Base-by-base conservation (phyloP, 345 rosid genomes). In the Salix arbutifolia region DNA sequence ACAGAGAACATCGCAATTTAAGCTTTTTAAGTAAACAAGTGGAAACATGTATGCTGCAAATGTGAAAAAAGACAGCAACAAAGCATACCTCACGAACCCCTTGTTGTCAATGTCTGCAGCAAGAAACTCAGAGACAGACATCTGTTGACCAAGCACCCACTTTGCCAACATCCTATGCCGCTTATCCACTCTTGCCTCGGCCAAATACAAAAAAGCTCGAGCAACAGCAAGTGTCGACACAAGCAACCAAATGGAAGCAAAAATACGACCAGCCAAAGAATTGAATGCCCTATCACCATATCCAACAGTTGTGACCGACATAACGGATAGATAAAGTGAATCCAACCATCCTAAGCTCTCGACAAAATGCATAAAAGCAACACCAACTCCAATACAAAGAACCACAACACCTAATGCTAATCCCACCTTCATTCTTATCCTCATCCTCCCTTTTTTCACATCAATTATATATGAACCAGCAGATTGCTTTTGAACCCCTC, bases 271-370 rank as follows among this genome's bases (percentile, higher is more conserved):
- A 0, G 79, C 30, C 91, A 93, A 0, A 0, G 98, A 90, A 71
- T 62, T 72, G 83, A 91, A 93, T 8, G 98, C 97, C 79, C 83
- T 78, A 72, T 96, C 98, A 3, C 97, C 97, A 58, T 91, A 96
- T 19, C 99, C 99, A 69, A 96, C 96, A 0, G 97, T 95, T 3
- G 99, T 91, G 52, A 95, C 98, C 0, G 98, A 95, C 99, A 95
- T 95, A 80, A 93, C 97, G 7, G 97, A 96, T 23, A 96, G 87
- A 79, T 96, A 96, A 74, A 93, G 78, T 1, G 98, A 87, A 84
- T 96, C 98, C 73, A 96, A 79, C 99, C 97, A 96, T 4, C 77
- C 91, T 25, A 93, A 88, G 4, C 58, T 52, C 88, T 96, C 98
- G 10, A 92, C 80, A 65, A 88, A 92, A 86, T 93, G 99, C 94